phyloP scores from a whole-genome alignment of 768 basidiomycete genomes.

The Tubosaeta sp. region DNA sequence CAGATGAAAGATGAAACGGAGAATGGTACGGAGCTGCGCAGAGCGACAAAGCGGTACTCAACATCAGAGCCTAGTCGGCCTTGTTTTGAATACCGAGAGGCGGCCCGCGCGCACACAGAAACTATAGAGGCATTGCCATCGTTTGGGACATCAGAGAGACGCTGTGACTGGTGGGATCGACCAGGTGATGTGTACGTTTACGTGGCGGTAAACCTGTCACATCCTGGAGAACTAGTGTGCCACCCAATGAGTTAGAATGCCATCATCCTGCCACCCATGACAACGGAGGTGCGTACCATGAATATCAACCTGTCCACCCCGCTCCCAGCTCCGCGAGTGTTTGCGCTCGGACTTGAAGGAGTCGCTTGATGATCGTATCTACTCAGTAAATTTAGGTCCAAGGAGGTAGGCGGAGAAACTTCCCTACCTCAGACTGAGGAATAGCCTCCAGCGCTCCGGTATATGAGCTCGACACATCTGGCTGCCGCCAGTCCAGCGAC shows the following conservation, averaged over 20 bases:
- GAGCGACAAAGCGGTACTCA: constrained; percentile 9
- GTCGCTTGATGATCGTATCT: constrained; percentile 37
- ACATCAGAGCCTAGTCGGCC: constrained; percentile 17
- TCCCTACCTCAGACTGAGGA: constrained; percentile 32
- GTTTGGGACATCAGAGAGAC: constrained; percentile 52
- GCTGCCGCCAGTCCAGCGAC: constrained; percentile 31
- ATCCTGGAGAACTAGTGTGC: constrained; percentile 37
- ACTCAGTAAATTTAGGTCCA: constrained; percentile 30
- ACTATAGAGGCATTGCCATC: constrained; percentile 52
- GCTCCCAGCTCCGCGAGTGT: constrained; percentile 63
- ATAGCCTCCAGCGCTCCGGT: constrained; percentile 26
- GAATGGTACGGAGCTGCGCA: constrained; percentile 10
- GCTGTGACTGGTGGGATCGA: constrained; percentile 48
- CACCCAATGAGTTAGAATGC: constrained; percentile 7
- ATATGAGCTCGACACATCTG: constrained; percentile 30
- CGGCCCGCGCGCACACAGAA: constrained; percentile 14
- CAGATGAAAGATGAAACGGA: constrained; percentile 15
- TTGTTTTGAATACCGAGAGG: constrained; percentile 18
- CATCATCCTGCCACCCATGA: constrained; percentile 6
- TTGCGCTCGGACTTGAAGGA: constrained; percentile 45
- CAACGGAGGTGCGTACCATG: constrained; percentile 19
- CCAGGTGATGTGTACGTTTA: constrained; percentile 65
- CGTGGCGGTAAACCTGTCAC: constrained; percentile 49
- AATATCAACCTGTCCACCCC: constrained; percentile 35
- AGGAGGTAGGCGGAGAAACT: constrained; percentile 8